A percentile compares a stretch with the other conserved stretches of the same genome.
phyloP scores from a whole-genome alignment of 2,329 filamentous ascomycete species.

The Juglanconis oblonga region DNA sequence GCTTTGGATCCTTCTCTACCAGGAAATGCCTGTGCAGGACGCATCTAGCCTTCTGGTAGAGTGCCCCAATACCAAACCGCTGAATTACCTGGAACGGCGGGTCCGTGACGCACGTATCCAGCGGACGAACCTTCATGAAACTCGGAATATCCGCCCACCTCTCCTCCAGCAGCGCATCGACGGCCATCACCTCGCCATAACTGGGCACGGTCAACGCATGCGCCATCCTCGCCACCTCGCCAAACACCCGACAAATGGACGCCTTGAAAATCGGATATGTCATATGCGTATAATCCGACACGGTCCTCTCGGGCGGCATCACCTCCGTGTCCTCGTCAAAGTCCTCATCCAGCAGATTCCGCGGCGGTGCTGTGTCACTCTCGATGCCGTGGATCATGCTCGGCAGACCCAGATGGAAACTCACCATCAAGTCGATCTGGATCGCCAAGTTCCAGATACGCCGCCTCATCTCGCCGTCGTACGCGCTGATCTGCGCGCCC shows the following conservation, averaged over 20 bases:
- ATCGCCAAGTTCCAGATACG: conserved; percentile 51
- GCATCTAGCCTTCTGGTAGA: conserved; percentile 55
- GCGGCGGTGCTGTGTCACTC: conserved; percentile 58
- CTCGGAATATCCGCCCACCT: conserved; percentile 43
- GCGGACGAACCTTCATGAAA: conserved; percentile 46
- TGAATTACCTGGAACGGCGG: conserved; percentile 47
- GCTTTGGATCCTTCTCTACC: conserved; percentile 36
- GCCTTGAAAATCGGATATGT: conserved; percentile 54
- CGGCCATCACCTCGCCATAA: conserved; percentile 46
- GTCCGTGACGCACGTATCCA: conserved; percentile 49
- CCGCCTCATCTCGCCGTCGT: conserved; percentile 53
- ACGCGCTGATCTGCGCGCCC: conserved; percentile 40
- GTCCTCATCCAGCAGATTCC: conserved; percentile 64
- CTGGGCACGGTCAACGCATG: conserved; percentile 45
- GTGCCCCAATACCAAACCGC: conserved; percentile 47
- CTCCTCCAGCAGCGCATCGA: conserved; percentile 45
- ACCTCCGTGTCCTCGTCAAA: conserved; percentile 53
- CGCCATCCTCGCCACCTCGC: conserved; percentile 46
- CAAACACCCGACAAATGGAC: conserved; percentile 45
- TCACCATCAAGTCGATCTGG: conserved; percentile 62
- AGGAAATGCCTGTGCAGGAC: conserved; percentile 55
- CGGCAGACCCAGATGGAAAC: conserved; percentile 67
- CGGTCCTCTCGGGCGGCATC: conserved; percentile 55
- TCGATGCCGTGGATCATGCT: conserved; percentile 58
- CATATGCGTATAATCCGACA: conserved; percentile 57